A percentile compares a stretch with the other conserved stretches of the same genome.
Conservation (phyloP, 129 eudicot species). For the Lactuca sativa region DNA sequence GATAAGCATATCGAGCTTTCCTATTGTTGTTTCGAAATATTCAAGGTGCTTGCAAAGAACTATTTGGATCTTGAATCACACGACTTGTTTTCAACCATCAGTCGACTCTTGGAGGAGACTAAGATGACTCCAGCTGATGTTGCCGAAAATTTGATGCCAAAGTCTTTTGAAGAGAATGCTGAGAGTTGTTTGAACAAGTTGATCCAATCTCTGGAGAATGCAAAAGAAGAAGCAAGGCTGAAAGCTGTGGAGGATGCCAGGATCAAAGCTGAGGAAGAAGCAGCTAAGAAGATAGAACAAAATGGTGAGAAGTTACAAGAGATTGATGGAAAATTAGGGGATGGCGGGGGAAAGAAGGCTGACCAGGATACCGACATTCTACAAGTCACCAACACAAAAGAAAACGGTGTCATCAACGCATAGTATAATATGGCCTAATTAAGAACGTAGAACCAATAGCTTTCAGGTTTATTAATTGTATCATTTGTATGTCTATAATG, state of each 20-base stretch:
- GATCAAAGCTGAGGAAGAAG: constrained; percentile 28
- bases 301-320: constrained; percentile 20
- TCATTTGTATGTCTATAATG: too few species aligned
- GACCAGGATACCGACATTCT: not conserved
- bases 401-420: not conserved
- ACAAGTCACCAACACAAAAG: not conserved
- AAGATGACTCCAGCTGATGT: constrained; percentile 63
- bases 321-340: not conserved
- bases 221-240: too few species aligned
- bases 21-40: too few species aligned
- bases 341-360: not conserved
- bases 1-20: too few species aligned
- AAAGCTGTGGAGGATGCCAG: not conserved
- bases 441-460: too few species aligned
- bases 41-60: too few species aligned
- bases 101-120: constrained; percentile 22
- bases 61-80: too few species aligned
- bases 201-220: too few species aligned
- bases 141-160: constrained; percentile 64
- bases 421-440: not conserved
- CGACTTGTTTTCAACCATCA: constrained; percentile 24
- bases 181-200: too few species aligned
- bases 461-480: too few species aligned
- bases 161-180: too few species aligned
- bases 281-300: not conserved